These are phyloP conservation scores for Chamaecrista fasciculata DNA, from an alignment of 306 rosid genomes.

Conservation along the genomic window DNA sequence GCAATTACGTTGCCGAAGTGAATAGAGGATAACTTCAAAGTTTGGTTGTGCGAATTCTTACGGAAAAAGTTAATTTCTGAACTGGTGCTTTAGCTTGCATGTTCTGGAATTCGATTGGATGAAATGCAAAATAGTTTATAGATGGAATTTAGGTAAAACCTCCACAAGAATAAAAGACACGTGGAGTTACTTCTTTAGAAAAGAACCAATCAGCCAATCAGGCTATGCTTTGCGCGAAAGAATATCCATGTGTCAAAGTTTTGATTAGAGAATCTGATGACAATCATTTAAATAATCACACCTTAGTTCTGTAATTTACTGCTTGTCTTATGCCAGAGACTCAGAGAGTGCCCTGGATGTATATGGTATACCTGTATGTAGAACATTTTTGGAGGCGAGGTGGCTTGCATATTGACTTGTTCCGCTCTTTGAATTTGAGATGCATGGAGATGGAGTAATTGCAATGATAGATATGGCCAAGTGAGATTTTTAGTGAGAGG, in stretches of 20 bases:
- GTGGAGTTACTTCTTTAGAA: not conserved
- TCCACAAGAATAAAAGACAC: not conserved
- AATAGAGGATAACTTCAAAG: not conserved
- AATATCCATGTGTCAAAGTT: not conserved
- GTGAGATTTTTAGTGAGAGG: not conserved
- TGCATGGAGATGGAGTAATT: not conserved
- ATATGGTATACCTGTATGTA: not conserved
- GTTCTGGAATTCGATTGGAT: conserved; percentile 5
- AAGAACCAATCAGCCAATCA: not conserved
- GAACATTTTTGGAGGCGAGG: not conserved
- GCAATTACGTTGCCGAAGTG: conserved; percentile 17
- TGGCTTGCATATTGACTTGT: not conserved
- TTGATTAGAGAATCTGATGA: not conserved
- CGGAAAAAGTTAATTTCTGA: not conserved
- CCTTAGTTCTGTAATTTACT: not conserved
- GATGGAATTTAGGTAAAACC: not conserved
- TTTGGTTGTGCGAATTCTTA: not conserved
- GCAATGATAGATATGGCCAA: not conserved
- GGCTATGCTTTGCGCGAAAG: not conserved
- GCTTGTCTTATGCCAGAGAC: not conserved
- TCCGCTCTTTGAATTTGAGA: not conserved
- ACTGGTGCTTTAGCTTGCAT: conserved; percentile 12
- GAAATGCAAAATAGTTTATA: not conserved
- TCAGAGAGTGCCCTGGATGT: not conserved
- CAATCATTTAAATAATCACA: not conserved